Base-by-base conservation (phyloP, 805 yeast species). In the Starmerella sirachaensis region DNA sequence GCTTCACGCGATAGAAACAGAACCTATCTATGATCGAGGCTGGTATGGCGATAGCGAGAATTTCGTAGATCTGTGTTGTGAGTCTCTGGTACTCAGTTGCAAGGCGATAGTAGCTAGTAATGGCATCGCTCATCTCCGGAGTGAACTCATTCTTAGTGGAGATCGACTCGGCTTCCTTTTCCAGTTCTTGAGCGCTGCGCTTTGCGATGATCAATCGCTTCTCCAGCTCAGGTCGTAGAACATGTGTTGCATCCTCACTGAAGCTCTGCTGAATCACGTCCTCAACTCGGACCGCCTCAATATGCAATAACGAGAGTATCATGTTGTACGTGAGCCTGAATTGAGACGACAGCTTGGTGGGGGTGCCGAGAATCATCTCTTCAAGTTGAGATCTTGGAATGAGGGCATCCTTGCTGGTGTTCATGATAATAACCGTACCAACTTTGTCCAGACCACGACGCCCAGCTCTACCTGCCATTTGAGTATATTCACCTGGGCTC, bases 391-490 rank as follows among this genome's bases (percentile, higher is more conserved):
- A 36, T 6, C 49, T 37, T 3, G 65, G 62, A 4, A 57, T 45
- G 14, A 33, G 20, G 14, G 53, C 57, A 8, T 51, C 51, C 22
- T 41, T 41, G 8, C 57, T 60, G 5, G 51, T 47, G 2, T 93
- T 68, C 93, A 91, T 84, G 6, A 86, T 74, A 45, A 91, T 84
- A 10, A 91, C 98, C 0, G 96, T 88, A 54, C 98, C 98, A 0
- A 81, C 83, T 16, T 75, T 63, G 63, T 91, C 98, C 47, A 91
- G 63, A 24, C 98, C 98, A 65, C 98, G 76, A 62, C 98, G 76
- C 43, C 98, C 98, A 0, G 98, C 98, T 59, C 98, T 72, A 31
- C 98, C 98, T 0, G 96, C 86, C 98, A 91, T 91, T 61, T 88
- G 98, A 0, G 97, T 91, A 56, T 88, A 91, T 57, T 91, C 98